Base-by-base conservation (phyloP, 2,329 filamentous ascomycete species). In the Phyllosticta paracitricarpa region DNA sequence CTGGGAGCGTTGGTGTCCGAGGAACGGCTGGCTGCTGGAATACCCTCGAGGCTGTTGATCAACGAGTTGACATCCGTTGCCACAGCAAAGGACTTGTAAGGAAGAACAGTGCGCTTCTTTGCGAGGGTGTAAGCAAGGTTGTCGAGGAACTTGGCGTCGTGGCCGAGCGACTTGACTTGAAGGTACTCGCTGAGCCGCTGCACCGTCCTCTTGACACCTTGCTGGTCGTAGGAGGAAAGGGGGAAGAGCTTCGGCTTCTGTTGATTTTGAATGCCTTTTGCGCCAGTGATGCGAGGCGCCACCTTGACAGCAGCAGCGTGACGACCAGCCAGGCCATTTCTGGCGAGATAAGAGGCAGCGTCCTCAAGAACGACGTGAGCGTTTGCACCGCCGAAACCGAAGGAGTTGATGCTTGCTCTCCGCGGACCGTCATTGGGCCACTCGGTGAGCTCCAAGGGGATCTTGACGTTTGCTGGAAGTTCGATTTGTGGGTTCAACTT, bases 321-420 rank as follows among this genome's bases (percentile, higher is more conserved):
- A 8, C 28, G 33, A 17, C 55, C 55, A 8, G 22, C 12, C 28
- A 56, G 55, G 5, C 55, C 55, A 22, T 35, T 35, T 35, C 55
- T 40, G 12, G 28, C 55, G 0, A 56, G 26, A 8, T 58, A 62
- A n/a, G 28, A 35, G n/a, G 17, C 19, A 10, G 61, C 63, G 58
- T 66, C 58, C 22, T 61, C 65, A 56, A 70, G 64, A 14, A 72
- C 66, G 1, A 70, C 64, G 63, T 72, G 70, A 9, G 67, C 68
- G 51, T 70, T 69, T 2, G 68, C 63, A 2, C 68, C 68, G 28
- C 67, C 67, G 58, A 66, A 69, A 0, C 68, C 68, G 28, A 68
- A 68, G 0, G 62, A 63, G 53, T 68, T 68, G 5, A 68, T 62
- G 9, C 61, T 63, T 17, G 64, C 65, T 14, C 68, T 63, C 7